A percentile compares a stretch with the other conserved stretches of the same genome.
These are phyloP conservation scores for Wolfiporia cocos DNA, from an alignment of 1,284 basidiomycete species.

Conservation along the genomic window DNA sequence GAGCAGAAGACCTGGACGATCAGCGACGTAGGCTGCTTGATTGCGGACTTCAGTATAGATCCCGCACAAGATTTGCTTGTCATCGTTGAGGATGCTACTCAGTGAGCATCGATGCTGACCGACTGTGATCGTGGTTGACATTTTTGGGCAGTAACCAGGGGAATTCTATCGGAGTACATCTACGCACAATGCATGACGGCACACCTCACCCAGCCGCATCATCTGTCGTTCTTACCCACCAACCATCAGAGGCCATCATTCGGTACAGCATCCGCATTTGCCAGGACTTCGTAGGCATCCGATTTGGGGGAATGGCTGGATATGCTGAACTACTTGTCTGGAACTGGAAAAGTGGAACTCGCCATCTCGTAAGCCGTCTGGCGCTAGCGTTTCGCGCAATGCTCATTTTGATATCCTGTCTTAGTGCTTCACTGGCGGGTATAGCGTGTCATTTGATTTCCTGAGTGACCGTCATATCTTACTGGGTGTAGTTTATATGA, in stretches of 20 bases:
- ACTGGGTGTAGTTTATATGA: no score
- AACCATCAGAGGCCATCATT: background rate
- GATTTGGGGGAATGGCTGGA: constrained; percentile 28
- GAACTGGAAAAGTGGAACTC: constrained; percentile 52
- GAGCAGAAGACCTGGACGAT: constrained; percentile 42
- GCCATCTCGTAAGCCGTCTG: constrained; percentile 42
- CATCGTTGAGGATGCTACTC: constrained; percentile 32
- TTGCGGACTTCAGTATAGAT: constrained; percentile 60
- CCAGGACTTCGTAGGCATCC: constrained; percentile 40
- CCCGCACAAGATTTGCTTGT: constrained; percentile 56
- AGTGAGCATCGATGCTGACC: constrained; percentile 3
- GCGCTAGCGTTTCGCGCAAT: no score
- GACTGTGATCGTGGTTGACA: background rate
- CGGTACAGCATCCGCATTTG: constrained; percentile 45
- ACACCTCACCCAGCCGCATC: constrained; percentile 37
- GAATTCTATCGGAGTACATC: constrained; percentile 33
- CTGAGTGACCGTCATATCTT: no score
- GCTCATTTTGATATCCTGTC: no score
- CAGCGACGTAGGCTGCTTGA: constrained; percentile 28
- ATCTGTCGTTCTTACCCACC: constrained; percentile 24
- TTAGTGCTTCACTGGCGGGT: no score
- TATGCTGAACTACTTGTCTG: constrained; percentile 46
- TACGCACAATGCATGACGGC: constrained; percentile 43
- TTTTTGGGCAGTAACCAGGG: constrained; percentile 3
- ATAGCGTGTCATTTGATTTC: no score